Conservation (phyloP, 2,329 filamentous ascomycete genomes). For the Colletotrichum cordylinicola region DNA sequence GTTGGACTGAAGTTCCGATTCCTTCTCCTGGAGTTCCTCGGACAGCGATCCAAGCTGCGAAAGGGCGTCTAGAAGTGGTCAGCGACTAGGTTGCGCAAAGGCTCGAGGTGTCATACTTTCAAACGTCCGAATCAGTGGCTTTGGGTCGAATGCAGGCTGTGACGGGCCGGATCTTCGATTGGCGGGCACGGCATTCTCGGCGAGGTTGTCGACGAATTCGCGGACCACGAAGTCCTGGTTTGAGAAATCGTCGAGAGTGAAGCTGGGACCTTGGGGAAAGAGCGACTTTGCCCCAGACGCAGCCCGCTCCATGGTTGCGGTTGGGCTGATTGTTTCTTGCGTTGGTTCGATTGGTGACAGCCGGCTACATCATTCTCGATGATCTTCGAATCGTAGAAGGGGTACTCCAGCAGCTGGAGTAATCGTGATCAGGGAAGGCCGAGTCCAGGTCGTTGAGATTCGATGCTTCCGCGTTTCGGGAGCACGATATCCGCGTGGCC, state of each 20-base stretch:
- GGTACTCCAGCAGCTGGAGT: neutral
- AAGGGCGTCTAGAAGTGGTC: slow-evolving; percentile 58
- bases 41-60: slow-evolving; percentile 73
- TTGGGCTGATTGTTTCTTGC: neutral
- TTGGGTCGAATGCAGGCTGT: slow-evolving; percentile 82
- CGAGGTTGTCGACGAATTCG: slow-evolving; percentile 94
- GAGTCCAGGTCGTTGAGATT: neutral
- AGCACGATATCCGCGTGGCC: slow-evolving; percentile 7
- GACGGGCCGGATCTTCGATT: slow-evolving; percentile 78
- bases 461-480: slow-evolving; percentile 3
- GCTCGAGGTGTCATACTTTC: slow-evolving; percentile 61
- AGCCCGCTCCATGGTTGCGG: slow-evolving; percentile 46
- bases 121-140: slow-evolving; percentile 94
- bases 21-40: slow-evolving; percentile 85
- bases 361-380: slow-evolving; percentile 3
- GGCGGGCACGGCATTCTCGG: slow-evolving; percentile 80
- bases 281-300: slow-evolving; percentile 65
- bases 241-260: slow-evolving; percentile 87
- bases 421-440: neutral
- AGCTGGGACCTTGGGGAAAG: slow-evolving; percentile 80
- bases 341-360: neutral
- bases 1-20: slow-evolving; percentile 88
- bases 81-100: slow-evolving; percentile 22
- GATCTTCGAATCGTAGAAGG: neutral
- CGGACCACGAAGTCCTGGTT: slow-evolving; percentile 96